Conservation (phyloP, 75 land plant genomes). For the Pinus taeda region DNA sequence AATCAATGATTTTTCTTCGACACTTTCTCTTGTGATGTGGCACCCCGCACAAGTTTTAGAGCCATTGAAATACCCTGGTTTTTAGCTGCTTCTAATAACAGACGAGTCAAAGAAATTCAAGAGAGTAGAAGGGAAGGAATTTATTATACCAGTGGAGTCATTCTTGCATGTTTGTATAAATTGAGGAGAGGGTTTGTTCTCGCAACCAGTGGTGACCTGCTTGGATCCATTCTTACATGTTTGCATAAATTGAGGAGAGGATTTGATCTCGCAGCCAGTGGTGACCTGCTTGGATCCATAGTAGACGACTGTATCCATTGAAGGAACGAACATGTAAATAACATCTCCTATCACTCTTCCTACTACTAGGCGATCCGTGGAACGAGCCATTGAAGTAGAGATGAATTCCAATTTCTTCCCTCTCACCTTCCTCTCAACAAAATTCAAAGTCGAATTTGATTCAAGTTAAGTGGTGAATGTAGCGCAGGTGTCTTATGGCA, state of each 20-base stretch:
- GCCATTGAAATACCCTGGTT: too few relatives aligned
- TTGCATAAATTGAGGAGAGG: too few relatives aligned
- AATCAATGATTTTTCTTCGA: too few relatives aligned
- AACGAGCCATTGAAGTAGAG: conserved; percentile 21
- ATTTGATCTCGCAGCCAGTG: conserved; percentile 44
- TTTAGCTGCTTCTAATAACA: too few relatives aligned
- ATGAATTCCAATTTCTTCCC: not conserved
- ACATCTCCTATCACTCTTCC: conserved; percentile 80
- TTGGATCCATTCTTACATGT: too few relatives aligned
- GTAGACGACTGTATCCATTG: conserved; percentile 35
- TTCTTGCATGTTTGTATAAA: not conserved
- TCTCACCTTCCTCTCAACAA: not conserved
- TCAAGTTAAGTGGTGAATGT: not conserved
- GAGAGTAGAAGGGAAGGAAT: too few relatives aligned
- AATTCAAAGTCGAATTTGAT: not conserved
- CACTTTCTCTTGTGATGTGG: too few relatives aligned
- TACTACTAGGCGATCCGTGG: conserved; percentile 63
- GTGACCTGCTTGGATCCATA: conserved; percentile 58
- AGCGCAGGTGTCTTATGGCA: not conserved
- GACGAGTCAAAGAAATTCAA: too few relatives aligned
- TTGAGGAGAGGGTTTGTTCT: conserved; percentile 59
- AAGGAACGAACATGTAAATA: conserved; percentile 62
- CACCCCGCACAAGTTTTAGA: too few relatives aligned
- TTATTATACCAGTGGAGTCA: too few relatives aligned
- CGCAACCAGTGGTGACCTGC: not conserved